Evolutionary conservation across 2,329 filamentous ascomycete species (phyloP).

Genomic region (Botrytis fabae): DNA sequence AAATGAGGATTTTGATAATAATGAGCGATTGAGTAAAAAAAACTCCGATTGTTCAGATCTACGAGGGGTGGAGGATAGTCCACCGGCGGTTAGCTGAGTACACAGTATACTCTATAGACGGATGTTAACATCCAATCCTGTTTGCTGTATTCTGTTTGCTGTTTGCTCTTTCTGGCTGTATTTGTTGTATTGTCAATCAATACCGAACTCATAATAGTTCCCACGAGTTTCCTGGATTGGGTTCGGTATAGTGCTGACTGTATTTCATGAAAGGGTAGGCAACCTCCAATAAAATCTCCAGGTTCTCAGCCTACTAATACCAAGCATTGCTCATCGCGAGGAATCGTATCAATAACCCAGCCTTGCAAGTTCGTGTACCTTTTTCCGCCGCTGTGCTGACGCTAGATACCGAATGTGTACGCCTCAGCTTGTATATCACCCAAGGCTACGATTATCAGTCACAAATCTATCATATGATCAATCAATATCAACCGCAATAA

Average conservation of each 20-base stretch:
- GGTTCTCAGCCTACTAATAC: constrained; percentile 11
- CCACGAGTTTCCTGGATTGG: neutral
- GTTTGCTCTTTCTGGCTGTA: neutral
- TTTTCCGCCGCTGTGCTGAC: constrained; percentile 2
- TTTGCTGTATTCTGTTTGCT: neutral
- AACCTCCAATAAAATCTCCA: neutral
- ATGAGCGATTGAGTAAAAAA: neutral
- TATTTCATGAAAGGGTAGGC: constrained; percentile 6
- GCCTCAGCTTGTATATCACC: constrained; percentile 12
- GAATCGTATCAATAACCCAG: constrained; percentile 5
- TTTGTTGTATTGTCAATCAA: constrained; percentile 11
- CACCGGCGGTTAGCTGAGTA: constrained; percentile 4
- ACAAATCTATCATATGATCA: constrained; percentile 21
- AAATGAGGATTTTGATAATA: neutral
- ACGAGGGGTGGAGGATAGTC: neutral
- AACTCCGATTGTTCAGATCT: neutral
- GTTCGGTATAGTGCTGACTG: constrained; percentile 22
- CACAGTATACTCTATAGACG: neutral
- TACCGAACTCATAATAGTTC: constrained; percentile 1
- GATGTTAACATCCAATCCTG: neutral
- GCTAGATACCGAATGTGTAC: neutral
- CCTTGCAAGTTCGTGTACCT: constrained; percentile 18
- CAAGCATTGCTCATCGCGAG: neutral
- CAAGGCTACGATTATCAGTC: constrained; percentile 9
- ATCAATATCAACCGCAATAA: constrained; percentile 2